Conservation (phyloP, 257 asterid genomes). For the Forsythia viridissima region DNA sequence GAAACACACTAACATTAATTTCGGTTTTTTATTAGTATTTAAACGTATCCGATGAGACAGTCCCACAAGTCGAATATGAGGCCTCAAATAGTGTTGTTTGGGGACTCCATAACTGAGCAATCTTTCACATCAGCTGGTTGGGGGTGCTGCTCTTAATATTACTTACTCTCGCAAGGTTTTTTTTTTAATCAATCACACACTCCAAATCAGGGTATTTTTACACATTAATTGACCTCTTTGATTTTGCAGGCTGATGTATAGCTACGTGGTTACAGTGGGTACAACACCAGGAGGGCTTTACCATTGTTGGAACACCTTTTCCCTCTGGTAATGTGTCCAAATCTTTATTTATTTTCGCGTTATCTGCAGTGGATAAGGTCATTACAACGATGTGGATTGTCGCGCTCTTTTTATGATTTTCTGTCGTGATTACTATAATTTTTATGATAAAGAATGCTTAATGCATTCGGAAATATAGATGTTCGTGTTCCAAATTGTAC, state of each 20-base stretch:
- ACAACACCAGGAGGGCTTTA: slow-evolving; percentile 90
- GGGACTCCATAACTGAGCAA: slow-evolving; percentile 82
- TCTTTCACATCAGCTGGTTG: slow-evolving; percentile 80
- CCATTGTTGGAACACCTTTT: slow-evolving; percentile 82
- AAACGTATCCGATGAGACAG: no score
- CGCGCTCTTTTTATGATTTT: no score
- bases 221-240: not conserved
- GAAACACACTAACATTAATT: no score
- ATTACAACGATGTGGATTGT: no score
- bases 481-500: no score
- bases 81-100: slow-evolving; percentile 78
- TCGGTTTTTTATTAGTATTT: no score
- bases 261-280: slow-evolving; percentile 87
- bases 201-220: not conserved
- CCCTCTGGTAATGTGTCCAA: slow-evolving; percentile 53
- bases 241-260: slow-evolving; percentile 68
- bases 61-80: slow-evolving; percentile 36
- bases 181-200: not conserved
- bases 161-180: slow-evolving; percentile 70
- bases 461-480: no score
- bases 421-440: no score
- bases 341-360: no score
- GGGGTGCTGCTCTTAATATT: slow-evolving; percentile 87
- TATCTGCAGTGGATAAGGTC: no score
- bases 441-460: no score